Evolutionary conservation across 2,329 filamentous ascomycete species (phyloP).

Genomic region (Aspergillus pseudonomiae): DNA sequence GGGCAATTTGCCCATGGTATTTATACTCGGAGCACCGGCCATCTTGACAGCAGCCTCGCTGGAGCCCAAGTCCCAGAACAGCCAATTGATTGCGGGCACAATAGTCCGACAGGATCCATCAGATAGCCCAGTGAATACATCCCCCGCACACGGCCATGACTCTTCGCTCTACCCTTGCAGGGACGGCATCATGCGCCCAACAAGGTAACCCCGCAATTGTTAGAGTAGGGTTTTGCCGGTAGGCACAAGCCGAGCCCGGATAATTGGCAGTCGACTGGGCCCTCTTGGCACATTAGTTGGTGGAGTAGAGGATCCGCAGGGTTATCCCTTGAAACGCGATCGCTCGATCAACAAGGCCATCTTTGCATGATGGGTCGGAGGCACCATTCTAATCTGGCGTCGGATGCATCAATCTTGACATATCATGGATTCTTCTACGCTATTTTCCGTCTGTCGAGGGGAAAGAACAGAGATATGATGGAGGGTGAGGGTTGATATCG

Average conservation of each 20-base stretch:
- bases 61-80: background rate
- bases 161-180: background rate
- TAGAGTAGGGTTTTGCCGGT: background rate
- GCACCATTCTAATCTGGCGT: too few relatives aligned
- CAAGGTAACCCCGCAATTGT: background rate
- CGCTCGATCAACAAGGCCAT: background rate
- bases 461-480: background rate
- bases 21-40: background rate
- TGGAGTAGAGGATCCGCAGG: background rate
- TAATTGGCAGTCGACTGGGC: background rate
- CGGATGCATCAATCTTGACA: background rate
- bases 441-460: background rate
- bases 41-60: background rate
- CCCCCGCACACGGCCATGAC: background rate
- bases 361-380: background rate
- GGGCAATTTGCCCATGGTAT: background rate
- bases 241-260: background rate
- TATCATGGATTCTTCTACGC: background rate
- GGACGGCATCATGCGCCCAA: constrained; percentile 1
- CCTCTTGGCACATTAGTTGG: constrained; percentile 3
- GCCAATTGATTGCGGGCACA: background rate
- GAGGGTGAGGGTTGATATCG: background rate
- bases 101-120: background rate
- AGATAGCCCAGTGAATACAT: background rate
- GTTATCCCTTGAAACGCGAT: background rate